These are phyloP conservation scores for Russula sp. DNA, from an alignment of 768 basidiomycete species.

Conservation along the genomic window DNA sequence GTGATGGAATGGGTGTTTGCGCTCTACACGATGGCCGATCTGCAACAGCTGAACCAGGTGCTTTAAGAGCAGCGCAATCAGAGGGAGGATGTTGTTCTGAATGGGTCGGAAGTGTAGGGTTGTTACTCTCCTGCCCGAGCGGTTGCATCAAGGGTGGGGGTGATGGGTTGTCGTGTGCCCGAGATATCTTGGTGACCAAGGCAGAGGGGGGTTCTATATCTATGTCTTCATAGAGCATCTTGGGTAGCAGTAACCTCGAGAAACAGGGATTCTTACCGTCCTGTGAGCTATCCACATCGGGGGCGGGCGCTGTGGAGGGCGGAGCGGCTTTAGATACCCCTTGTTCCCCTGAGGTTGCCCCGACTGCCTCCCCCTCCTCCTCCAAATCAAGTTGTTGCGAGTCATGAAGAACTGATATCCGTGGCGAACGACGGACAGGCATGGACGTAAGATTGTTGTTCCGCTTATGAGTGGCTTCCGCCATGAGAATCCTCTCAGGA, in stretches of 20 bases:
- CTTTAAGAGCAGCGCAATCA: background rate
- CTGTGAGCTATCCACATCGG: constrained; percentile 8
- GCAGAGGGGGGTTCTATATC: constrained; percentile 56
- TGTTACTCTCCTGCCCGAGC: constrained; percentile 9
- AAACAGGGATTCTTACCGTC: constrained; percentile 12
- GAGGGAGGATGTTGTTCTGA: background rate
- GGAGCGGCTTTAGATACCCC: background rate
- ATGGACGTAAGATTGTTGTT: constrained; percentile 1
- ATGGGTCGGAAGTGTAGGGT: background rate
- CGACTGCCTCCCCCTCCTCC: background rate
- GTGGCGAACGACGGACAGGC: constrained; percentile 13
- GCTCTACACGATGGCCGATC: background rate
- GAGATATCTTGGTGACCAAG: constrained; percentile 56
- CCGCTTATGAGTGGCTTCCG: constrained; percentile 14
- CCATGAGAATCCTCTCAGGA: constrained; percentile 22
- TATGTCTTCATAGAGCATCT: constrained; percentile 3
- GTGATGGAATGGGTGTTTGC: background rate
- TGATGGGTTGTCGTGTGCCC: constrained; percentile 71
- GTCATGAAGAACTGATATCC: background rate
- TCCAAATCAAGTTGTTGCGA: background rate
- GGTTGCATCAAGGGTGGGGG: constrained; percentile 41
- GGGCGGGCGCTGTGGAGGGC: background rate
- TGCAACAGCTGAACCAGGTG: background rate
- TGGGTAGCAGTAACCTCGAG: background rate
- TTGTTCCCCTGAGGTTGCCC: background rate